Evolutionary conservation across 2,329 filamentous ascomycete genomes (phyloP).

Genomic region (Colletotrichum sp.): DNA sequence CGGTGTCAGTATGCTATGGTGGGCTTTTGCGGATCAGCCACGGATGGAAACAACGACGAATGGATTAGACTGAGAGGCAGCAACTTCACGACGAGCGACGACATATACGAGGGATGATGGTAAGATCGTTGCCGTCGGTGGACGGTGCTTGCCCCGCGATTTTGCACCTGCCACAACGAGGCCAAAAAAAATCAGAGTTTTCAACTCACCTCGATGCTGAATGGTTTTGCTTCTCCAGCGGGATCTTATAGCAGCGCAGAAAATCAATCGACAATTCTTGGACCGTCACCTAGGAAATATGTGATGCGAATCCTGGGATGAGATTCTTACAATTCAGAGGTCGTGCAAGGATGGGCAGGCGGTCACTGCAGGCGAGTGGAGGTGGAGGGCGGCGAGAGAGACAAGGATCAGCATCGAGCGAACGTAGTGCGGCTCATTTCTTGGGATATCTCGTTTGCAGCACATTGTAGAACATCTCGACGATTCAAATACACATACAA

Average conservation of each 20-base stretch:
- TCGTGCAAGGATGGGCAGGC: neutral
- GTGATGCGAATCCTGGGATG: neutral
- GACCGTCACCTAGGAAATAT: neutral
- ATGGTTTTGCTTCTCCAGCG: neutral
- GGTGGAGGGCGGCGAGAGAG: neutral
- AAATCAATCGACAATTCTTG: neutral
- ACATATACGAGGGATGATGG: neutral
- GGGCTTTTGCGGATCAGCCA: neutral
- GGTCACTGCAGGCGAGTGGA: neutral
- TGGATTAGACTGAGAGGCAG: neutral
- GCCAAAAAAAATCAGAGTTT: slow-evolving; percentile 12
- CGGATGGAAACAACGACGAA: neutral
- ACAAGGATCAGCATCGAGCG: neutral
- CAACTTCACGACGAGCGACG: neutral
- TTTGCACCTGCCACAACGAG: neutral
- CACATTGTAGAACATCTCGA: neutral
- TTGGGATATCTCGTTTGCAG: neutral
- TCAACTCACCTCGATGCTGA: neutral
- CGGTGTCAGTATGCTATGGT: neutral
- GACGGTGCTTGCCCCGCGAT: neutral
- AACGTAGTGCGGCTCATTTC: neutral
- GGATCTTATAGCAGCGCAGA: neutral
- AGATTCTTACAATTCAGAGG: neutral
- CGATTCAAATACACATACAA: neutral
- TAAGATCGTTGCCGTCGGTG: neutral